Percentiles rank a stretch among this genome's conserved stretches.
Conservation (phyloP, 192 early-diverging fungal genomes). For the Coemansia sp. region DNA sequence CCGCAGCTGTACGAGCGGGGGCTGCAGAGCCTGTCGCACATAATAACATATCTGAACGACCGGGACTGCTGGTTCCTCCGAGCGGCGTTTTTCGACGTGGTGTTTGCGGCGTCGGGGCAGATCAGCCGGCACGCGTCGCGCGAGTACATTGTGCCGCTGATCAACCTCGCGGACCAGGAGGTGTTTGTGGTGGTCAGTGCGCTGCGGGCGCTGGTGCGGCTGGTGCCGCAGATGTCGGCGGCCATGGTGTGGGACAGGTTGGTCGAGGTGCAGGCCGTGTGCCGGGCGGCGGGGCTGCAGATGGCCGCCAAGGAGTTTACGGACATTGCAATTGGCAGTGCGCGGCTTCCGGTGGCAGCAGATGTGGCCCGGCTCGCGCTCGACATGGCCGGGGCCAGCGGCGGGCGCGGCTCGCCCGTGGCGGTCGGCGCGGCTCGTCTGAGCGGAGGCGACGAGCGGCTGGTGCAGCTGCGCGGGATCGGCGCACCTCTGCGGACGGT, state of each 20-base stretch:
- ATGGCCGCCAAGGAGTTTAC: constrained; percentile 31
- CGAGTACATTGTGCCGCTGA: constrained; percentile 92
- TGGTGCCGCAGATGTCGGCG: constrained; percentile 59
- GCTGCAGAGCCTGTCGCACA: constrained; percentile 72
- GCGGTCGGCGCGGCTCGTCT: too few species aligned
- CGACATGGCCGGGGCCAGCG: constrained; percentile 19
- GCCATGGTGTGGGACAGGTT: constrained; percentile 56
- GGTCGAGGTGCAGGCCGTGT: constrained; percentile 33
- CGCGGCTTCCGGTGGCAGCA: constrained; percentile 31
- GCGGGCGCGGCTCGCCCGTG: not conserved
- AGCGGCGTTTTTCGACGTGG: constrained; percentile 93
- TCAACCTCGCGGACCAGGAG: constrained; percentile 88
- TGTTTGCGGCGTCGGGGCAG: constrained; percentile 87
- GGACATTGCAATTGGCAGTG: constrained; percentile 29
- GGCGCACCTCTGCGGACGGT: constrained; percentile 47
- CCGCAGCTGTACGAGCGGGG: constrained; percentile 50
- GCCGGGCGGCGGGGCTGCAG: constrained; percentile 20
- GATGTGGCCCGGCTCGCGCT: constrained; percentile 31
- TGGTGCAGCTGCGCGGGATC: constrained; percentile 38
- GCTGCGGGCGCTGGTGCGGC: constrained; percentile 75
- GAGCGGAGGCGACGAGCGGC: not conserved
- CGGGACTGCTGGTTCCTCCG: constrained; percentile 89
- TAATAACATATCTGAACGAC: constrained; percentile 97
- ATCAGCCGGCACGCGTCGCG: constrained; percentile 85
- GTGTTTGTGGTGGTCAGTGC: constrained; percentile 93